Evolutionary conservation across 2,329 filamentous ascomycete genomes (phyloP).

Genomic region (Talaromyces piceae): DNA sequence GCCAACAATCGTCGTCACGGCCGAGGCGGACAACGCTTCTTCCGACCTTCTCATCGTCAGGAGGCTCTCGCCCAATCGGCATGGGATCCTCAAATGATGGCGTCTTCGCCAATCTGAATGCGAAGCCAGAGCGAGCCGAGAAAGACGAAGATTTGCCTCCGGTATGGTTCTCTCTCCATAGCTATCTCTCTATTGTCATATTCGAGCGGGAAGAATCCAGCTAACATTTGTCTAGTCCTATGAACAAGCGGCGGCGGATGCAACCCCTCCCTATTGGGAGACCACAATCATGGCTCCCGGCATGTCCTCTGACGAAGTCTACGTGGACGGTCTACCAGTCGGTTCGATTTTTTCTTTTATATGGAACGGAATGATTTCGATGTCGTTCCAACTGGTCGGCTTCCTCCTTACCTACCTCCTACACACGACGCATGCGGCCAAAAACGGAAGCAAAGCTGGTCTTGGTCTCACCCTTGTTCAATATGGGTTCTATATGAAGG

Average conservation of each 20-base stretch:
- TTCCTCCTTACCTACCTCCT: constrained; percentile 97
- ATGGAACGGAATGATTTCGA: constrained; percentile 85
- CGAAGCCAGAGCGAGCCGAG: constrained; percentile 75
- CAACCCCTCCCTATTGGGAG: constrained; percentile 97
- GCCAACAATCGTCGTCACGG: constrained; percentile 20
- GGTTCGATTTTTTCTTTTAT: constrained; percentile 73
- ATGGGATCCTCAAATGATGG: constrained; percentile 79
- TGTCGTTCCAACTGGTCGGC: constrained; percentile 93
- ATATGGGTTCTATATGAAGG: constrained; percentile 94
- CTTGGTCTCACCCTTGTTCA: constrained; percentile 93
- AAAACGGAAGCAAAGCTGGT: constrained; percentile 91
- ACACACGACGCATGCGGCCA: constrained; percentile 95
- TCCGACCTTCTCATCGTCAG: constrained; percentile 41
- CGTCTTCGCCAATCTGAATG: constrained; percentile 90
- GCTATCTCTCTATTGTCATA: too few species aligned
- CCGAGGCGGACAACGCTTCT: constrained; percentile 47
- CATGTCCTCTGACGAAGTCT: constrained; percentile 87
- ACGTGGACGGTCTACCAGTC: constrained; percentile 90
- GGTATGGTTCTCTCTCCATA: constrained; percentile 48
- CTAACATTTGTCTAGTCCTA: constrained; percentile 63
- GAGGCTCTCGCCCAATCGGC: constrained; percentile 37
- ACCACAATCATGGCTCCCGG: constrained; percentile 94
- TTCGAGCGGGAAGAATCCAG: constrained; percentile 15
- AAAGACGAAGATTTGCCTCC: constrained; percentile 86
- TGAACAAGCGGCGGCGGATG: constrained; percentile 94